Evolutionary conservation across 345 rosid species (phyloP), one percentile per base, ranked within the genome.

Genomic region (Rhodamnia argentea): DNA sequence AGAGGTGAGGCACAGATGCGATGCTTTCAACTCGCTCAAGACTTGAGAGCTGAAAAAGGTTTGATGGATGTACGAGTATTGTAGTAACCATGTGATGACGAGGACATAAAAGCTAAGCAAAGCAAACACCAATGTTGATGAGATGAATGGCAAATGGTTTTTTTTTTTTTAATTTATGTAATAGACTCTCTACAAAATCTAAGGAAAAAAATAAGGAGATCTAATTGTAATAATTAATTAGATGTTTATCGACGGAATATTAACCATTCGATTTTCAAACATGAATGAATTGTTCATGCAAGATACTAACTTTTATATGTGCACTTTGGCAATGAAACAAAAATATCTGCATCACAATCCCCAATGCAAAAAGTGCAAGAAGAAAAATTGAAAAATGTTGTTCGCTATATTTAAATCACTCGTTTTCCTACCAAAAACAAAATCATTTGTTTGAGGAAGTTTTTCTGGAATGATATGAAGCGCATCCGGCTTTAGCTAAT

Each of bases 1-100:
- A 20, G 98, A 94, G 85, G 91, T 92, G 5, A 84, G 96, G 84
- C 87, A 84, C 32, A 91, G 94, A 78, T 94, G 96, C 85, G 96
- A 94, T 83, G 93, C 91, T 29, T 93, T 91, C 88, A 94, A 94
- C 87, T 82, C 58, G 50, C 24, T 89, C 84, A 16, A 58, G 7
- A 84, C 86, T 18, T 87, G 58, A 83, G 82, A 50, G 42, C 52
- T 42, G 26, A 3, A 10, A 44, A 58, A 13, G 47, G 78, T 10
- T 4, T 9, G 44, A 32, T 5, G 24, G 24, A 70, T 32, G 23
- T 40, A 8, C 78, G 10, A 70, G 78, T 32, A 9, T 4, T 32
- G 18, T 62, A 15, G 37, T 24, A 20, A 42, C 42, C 51, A 37
- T 23, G 54, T 26, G 26, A 24, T 37, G 26, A 24, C 37, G 51